Conservation (phyloP, 257 asterid genomes). For the Nicotiana knightiana region DNA sequence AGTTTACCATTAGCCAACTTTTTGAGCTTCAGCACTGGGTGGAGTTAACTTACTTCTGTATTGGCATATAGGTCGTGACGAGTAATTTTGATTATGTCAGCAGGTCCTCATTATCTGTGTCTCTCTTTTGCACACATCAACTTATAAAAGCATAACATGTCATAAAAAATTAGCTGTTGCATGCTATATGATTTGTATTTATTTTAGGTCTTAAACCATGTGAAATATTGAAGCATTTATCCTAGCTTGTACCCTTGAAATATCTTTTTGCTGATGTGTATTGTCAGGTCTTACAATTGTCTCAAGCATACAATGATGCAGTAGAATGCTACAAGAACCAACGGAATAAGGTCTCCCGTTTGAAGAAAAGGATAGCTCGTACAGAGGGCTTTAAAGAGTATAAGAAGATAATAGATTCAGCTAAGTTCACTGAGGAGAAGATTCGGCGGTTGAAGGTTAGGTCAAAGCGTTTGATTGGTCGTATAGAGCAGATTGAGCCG, state of each 20-base stretch:
- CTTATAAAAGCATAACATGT: neutral
- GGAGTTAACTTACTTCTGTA: neutral
- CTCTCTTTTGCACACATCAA: neutral
- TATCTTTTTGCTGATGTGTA: conserved; percentile 11
- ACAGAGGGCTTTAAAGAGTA: conserved; percentile 87
- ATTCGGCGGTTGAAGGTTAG: conserved; percentile 75
- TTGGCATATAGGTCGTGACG: neutral
- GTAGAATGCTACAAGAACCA: conserved; percentile 82
- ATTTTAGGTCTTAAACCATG: neutral
- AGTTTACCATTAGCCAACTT: neutral
- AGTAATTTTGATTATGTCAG: neutral
- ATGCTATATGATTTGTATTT: neutral
- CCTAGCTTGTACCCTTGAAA: neutral
- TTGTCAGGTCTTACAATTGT: conserved; percentile 49
- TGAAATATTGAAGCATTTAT: neutral
- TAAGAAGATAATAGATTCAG: conserved; percentile 67
- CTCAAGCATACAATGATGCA: conserved; percentile 69
- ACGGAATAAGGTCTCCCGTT: conserved; percentile 75
- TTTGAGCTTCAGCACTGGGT: neutral
- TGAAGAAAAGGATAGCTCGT: conserved; percentile 79
- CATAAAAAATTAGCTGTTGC: neutral
- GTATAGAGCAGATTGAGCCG: conserved; percentile 94
- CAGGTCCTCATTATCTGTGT: neutral
- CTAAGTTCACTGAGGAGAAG: conserved; percentile 83
- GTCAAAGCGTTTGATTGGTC: conserved; percentile 64